Evolutionary conservation across 177 flowering plant species (phyloP).

Genomic region (Viscum album): DNA sequence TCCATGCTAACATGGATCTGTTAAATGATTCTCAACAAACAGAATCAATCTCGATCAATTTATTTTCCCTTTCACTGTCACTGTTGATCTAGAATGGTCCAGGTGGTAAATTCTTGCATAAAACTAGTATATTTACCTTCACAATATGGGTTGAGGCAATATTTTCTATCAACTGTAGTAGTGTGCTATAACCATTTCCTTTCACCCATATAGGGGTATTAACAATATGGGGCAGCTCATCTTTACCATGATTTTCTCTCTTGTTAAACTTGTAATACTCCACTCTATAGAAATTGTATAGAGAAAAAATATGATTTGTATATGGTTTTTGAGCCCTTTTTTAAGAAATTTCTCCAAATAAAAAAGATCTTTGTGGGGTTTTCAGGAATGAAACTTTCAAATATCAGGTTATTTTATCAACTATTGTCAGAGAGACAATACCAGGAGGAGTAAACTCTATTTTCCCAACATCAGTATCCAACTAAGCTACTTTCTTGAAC

Average conservation of each 20-base stretch:
- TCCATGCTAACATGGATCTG: constrained; percentile 53
- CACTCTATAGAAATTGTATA: constrained; percentile 48
- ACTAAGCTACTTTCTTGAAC: constrained; percentile 57
- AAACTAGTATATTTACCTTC: constrained; percentile 53
- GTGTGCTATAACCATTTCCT: constrained; percentile 73
- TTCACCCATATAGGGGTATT: constrained; percentile 98
- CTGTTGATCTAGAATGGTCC: constrained; percentile 67
- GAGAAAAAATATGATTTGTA: constrained; percentile 34
- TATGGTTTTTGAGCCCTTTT: constrained; percentile 72
- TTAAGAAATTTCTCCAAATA: constrained; percentile 80
- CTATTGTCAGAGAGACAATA: constrained; percentile 56
- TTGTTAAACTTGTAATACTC: constrained; percentile 24
- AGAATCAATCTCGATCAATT: constrained; percentile 47
- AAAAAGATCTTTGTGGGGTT: constrained; percentile 75
- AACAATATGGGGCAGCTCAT: constrained; percentile 60
- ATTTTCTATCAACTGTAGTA: constrained; percentile 60
- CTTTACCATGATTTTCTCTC: constrained; percentile 19
- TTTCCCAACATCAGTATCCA: constrained; percentile 97
- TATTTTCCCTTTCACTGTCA: constrained; percentile 17
- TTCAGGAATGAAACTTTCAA: no score
- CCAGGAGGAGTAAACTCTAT: constrained; percentile 92
- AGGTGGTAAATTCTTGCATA: constrained; percentile 61
- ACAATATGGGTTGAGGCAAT: constrained; percentile 78
- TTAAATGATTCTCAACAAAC: constrained; percentile 50
- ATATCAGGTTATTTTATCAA: constrained; percentile 45